These are phyloP conservation scores for Zostera marina DNA, from an alignment of 116 monocot genomes.

Conservation along the genomic window DNA sequence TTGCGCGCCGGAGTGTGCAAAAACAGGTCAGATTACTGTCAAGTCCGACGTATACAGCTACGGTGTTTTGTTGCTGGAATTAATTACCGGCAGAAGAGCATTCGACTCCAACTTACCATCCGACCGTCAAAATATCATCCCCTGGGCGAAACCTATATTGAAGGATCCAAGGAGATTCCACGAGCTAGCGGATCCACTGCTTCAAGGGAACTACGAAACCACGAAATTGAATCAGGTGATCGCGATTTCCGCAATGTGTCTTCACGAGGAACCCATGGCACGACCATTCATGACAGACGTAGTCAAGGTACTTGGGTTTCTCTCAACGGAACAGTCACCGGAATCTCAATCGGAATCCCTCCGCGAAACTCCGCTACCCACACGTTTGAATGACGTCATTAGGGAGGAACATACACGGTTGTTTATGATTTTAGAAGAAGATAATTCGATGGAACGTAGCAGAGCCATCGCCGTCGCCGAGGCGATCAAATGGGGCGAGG, in stretches of 20 bases:
- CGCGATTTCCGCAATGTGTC: slow-evolving; percentile 8
- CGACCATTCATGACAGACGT: slow-evolving; percentile 10
- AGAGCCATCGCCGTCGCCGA: slow-evolving; percentile 29
- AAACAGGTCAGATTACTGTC: slow-evolving; percentile 37
- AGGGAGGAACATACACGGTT: background rate
- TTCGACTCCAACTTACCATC: slow-evolving; percentile 28
- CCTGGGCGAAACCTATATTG: slow-evolving; percentile 23
- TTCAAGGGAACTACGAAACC: slow-evolving; percentile 2
- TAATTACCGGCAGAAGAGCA: slow-evolving; percentile 44
- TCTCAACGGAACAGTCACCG: background rate
- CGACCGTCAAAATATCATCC: slow-evolving; percentile 43
- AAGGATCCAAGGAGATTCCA: slow-evolving; percentile 5
- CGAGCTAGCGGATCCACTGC: slow-evolving; percentile 6
- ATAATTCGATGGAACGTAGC: slow-evolving; percentile 12
- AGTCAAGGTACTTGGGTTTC: slow-evolving; percentile 5
- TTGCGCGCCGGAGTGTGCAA: slow-evolving; percentile 55
- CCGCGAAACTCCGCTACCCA: no score
- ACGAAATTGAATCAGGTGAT: slow-evolving; percentile 6
- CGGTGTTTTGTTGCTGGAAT: slow-evolving; percentile 44
- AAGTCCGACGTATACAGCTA: slow-evolving; percentile 62
- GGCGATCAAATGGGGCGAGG: slow-evolving; percentile 33
- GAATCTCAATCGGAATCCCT: no score
- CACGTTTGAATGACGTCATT: background rate
- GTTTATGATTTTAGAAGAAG: background rate
- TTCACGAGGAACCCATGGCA: slow-evolving; percentile 11